Base-by-base conservation (phyloP, 139 green algal species). In the Coelastrella sp. region DNA sequence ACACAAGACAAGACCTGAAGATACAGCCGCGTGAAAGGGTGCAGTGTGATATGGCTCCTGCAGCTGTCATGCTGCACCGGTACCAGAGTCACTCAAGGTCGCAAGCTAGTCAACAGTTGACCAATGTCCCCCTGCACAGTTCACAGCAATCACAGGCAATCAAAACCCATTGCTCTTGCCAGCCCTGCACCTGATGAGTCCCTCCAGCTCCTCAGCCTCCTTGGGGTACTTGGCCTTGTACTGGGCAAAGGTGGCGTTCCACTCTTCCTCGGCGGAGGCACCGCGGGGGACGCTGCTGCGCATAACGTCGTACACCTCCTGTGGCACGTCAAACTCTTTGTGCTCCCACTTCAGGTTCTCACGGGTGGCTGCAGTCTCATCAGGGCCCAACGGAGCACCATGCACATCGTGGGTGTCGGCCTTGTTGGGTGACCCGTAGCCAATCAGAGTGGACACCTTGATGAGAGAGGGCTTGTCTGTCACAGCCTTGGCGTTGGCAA, bases 391-490 rank as follows among this genome's bases (percentile, higher is more conserved):
- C 76, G 98, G 95, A 17, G 98, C 97, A 87, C 98, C 98, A 94
- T 99, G 98, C 78, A 99, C 98, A 88, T 98, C 97, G 91, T 99
- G 97, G 8, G 96, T 96, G 97, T 99, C 95, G 66, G 97, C 96
- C 97, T 99, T 99, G 96, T 99, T 99, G 91, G 98, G 98, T 7
- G 98, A 99, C 88, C 98, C 98, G 91, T 99, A 99, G 85, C 98
- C 98, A 91, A 99, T 99, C 89, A 99, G 96, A 88, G 98, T 99
- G 91, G 96, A 97, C 68, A 97, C 94, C 94, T 98, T 99, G 96
- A 99, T 99, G 66, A 99, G 91, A 57, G 96, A 98, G 80, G 98
- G 98, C 96, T 99, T 99, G 96, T 99, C 97, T 27, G 96, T 99
- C 35, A 98, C 97, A 15, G 87, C 78, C 96, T 99, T 98, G 90